A percentile compares a stretch with the other conserved stretches of the same genome.
phyloP scores from a whole-genome alignment of 1,139 yeast species.

The Ogataea hybrid region DNA sequence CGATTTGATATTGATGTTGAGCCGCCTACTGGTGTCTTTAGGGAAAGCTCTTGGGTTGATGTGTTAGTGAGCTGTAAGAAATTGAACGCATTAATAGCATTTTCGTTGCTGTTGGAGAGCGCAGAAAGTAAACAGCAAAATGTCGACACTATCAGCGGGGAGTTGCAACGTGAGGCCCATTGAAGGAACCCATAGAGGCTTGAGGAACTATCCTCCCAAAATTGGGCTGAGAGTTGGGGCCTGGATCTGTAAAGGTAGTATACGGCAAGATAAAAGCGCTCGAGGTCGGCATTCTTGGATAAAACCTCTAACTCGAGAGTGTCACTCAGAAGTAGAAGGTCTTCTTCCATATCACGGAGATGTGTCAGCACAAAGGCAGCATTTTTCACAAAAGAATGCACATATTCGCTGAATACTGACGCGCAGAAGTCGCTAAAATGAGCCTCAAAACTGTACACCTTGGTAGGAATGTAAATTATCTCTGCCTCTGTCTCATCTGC shows the following conservation, averaged over 20 bases:
- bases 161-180: conserved; percentile 87
- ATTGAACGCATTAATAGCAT: conserved; percentile 50
- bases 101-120: conserved; percentile 58
- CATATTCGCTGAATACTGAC: too few species aligned
- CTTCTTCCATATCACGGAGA: conserved; percentile 85
- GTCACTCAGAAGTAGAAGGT: conserved; percentile 56
- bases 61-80: too few species aligned
- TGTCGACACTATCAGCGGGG: conserved; percentile 80
- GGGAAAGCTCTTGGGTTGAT: too few species aligned
- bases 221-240: conserved; percentile 54
- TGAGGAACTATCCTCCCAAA: conserved; percentile 72
- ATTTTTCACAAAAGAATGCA: too few species aligned
- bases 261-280: conserved; percentile 78
- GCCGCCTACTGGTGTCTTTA: too few species aligned
- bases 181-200: conserved; percentile 70
- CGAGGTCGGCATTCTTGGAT: conserved; percentile 77
- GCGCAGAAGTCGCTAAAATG: too few species aligned
- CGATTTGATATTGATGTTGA: too few species aligned
- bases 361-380: conserved; percentile 79
- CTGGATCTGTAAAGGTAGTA: conserved; percentile 68
- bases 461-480: too few species aligned
- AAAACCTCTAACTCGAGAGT: conserved; percentile 51
- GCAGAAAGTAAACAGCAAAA: conserved; percentile 79
- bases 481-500: conserved; percentile 24
- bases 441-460: too few species aligned